phyloP scores from a whole-genome alignment of 495 filamentous ascomycete species.

The Annulohypoxylon stygium region DNA sequence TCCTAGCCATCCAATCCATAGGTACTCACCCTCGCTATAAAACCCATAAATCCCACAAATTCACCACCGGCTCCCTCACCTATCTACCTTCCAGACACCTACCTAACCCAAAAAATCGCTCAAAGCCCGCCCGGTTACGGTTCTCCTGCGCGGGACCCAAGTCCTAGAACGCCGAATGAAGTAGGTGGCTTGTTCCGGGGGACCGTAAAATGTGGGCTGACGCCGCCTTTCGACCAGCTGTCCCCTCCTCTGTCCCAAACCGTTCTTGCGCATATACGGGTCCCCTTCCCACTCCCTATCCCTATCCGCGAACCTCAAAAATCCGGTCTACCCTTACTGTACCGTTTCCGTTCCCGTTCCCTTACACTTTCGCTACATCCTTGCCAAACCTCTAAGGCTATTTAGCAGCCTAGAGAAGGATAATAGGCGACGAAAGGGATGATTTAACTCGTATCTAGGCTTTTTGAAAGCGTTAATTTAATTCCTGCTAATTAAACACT shows the following conservation, averaged over 20 bases:
- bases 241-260: slow-evolving; percentile 2
- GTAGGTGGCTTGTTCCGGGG: slow-evolving; percentile 1
- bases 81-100: too few relatives aligned
- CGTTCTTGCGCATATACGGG: slow-evolving; percentile 13
- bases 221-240: background rate
- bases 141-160: too few relatives aligned
- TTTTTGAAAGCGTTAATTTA: background rate
- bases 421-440: background rate
- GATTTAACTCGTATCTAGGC: background rate
- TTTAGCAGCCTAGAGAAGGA: background rate
- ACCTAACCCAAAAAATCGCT: too few relatives aligned
- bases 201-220: background rate
- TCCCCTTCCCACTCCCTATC: background rate
- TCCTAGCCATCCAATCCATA: background rate
- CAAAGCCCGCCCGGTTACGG: too few relatives aligned
- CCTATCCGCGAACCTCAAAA: background rate
- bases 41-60: background rate
- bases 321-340: background rate
- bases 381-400: background rate
- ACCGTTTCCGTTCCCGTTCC: background rate
- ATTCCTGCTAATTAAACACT: background rate
- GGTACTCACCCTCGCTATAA: too few relatives aligned
- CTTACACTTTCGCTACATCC: background rate
- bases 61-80: background rate
- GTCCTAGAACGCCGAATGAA: background rate